Evolutionary conservation across 352 stramenopile genomes (phyloP), one percentile per base, ranked within the genome.

Genomic region (Globisporangium spiculum): DNA sequence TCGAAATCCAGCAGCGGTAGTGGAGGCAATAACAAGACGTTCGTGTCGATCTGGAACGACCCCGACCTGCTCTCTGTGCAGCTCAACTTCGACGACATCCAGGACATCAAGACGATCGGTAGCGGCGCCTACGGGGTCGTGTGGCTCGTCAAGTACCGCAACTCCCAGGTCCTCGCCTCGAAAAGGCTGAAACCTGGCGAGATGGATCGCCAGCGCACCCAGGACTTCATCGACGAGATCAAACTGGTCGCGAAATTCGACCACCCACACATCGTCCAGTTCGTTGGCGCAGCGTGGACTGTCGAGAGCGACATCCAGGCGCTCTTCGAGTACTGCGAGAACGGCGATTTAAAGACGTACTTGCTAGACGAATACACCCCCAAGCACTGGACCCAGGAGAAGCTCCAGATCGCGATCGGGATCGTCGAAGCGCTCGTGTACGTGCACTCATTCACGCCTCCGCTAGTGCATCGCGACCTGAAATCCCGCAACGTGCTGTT

Each of bases 321-420:
- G 5, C 55, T 91, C 18, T 88, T 86, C 52, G 83, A 91, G 66
- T 91, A 86, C 64, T 84, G 88, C 79, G 60, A 80, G 2, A 75
- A 76, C 4, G 81, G 83, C 36, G 81, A 91, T 41, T 38, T 91
- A 1, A 70, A 77, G 9, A 75, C 74, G 3, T 79, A 81, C 22
- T 66, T 91, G 3, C 44, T 75, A 27, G 56, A 65, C 0, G 54
- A 56, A n/a, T 65, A 66, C 4, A 66, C 69, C 20, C 38, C 64
- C 3, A 50, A 53, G 41, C 44, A 75, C 32, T 91, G 80, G 83
- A 76, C 70, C 34, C 34, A 67, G 1, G 70, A 79, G 55, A 88
- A 90, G 55, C 46, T 89, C 18, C 74, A 86, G 48, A 65, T 92
- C 6, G 81, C 79, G 6, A 75, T 88, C 1, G 75, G 84, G 53